Conservation (phyloP, 2,329 filamentous ascomycete genomes). For the Drechslerella coelobrocha region DNA sequence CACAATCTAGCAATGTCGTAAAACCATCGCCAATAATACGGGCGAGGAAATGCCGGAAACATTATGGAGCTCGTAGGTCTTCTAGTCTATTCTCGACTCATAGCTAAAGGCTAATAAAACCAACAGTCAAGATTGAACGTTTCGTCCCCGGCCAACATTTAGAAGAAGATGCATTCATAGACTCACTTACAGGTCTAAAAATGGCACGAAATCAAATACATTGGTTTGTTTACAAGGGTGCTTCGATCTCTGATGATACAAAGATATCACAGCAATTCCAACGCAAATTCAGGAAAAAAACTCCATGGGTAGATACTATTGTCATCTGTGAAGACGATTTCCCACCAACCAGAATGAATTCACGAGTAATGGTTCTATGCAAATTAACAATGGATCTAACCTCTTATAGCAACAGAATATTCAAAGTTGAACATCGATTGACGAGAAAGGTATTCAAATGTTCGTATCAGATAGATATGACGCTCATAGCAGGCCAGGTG, state of each 20-base stretch:
- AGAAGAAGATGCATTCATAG: slow-evolving; percentile 41
- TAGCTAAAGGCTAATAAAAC: background rate
- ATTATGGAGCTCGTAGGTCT: slow-evolving; percentile 50
- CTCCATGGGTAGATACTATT: slow-evolving; percentile 33
- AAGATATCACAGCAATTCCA: slow-evolving; percentile 46
- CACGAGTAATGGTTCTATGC: slow-evolving; percentile 23
- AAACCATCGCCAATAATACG: slow-evolving; percentile 36
- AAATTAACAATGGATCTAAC: slow-evolving; percentile 39
- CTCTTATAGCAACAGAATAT: slow-evolving; percentile 30
- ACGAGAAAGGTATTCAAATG: slow-evolving; percentile 41
- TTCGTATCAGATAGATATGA: slow-evolving; percentile 43
- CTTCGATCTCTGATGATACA: slow-evolving; percentile 37
- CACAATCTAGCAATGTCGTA: slow-evolving; percentile 14
- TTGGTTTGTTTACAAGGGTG: slow-evolving; percentile 46
- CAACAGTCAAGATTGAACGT: slow-evolving; percentile 37
- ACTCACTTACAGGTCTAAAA: slow-evolving; percentile 32
- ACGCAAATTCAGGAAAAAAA: slow-evolving; percentile 37
- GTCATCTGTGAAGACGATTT: slow-evolving; percentile 41
- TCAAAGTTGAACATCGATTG: slow-evolving; percentile 34
- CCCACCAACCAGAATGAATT: slow-evolving; percentile 27
- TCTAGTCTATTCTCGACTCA: background rate
- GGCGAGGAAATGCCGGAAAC: slow-evolving; percentile 50
- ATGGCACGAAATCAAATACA: slow-evolving; percentile 48
- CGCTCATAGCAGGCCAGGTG: slow-evolving; percentile 28
- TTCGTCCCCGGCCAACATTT: slow-evolving; percentile 39